Evolutionary conservation across 768 basidiomycete genomes (phyloP), one percentile per base, ranked within the genome.

Genomic region (Trametes cinnabarina): DNA sequence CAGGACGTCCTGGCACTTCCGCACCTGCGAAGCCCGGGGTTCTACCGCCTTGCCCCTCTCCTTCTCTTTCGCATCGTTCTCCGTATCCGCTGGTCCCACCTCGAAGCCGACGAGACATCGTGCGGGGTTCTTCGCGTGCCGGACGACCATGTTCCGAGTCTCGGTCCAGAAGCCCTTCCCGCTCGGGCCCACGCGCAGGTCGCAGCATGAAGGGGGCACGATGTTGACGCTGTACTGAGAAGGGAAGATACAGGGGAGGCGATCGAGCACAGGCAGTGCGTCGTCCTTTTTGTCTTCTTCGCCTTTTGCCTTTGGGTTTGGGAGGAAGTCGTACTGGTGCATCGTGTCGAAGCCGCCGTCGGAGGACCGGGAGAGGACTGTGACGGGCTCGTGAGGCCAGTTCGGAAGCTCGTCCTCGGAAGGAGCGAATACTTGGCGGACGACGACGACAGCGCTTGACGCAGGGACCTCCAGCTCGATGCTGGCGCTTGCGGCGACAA

Each of bases 131-230:
- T 55, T 60, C 30, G 53, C 58, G 46, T 66, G 71, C 7, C 66
- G 65, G 28, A 58, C 57, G 12, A 65, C 63, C 52, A 72, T 42
- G 56, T 73, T 73, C 50, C 68, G 67, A 32, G 73, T 74, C 64
- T 72, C 68, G 25, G 71, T 64, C 71, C 73, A 74, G 57, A 70
- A 65, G n/a, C 73, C 73, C 58, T 70, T 71, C 32, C 73, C 73
- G 53, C 66, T 71, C 23, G 61, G 61, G 15, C 71, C 66, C 5
- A 68, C 62, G 11, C 57, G 58, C 30, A 74, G 58, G 39, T 64
- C 58, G 44, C 63, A 55, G 59, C 62, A 67, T 3, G 73, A 74
- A 0, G 73, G 73, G 9, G 69, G 56, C 15, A 72, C 68, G 10
- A 43, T 43, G 32, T 68, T 49, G 14, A 60, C 56, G n/a, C 60